Evolutionary conservation across 495 filamentous ascomycete species (phyloP).

Genomic region (Daldinia concentrica): DNA sequence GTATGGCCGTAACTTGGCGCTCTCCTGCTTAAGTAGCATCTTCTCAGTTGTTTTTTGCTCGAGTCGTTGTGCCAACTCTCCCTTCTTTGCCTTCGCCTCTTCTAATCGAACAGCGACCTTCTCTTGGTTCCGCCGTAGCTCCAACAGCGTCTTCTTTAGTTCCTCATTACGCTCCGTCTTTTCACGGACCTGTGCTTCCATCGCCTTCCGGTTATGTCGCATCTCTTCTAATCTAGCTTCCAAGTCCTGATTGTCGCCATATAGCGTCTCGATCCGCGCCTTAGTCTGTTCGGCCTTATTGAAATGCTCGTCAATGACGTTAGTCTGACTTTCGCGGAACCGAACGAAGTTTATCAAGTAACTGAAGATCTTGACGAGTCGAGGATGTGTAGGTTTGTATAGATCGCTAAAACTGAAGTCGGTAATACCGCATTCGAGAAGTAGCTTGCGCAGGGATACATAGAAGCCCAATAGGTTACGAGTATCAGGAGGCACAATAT

Average conservation of each 20-base stretch:
- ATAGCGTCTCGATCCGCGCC: constrained; percentile 84
- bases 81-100: constrained; percentile 75
- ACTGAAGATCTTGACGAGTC: constrained; percentile 89
- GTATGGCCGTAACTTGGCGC: constrained; percentile 88
- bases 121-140: constrained; percentile 79
- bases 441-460: constrained; percentile 74
- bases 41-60: constrained; percentile 81
- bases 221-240: constrained; percentile 83
- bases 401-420: constrained; percentile 94
- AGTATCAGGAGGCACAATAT: constrained; percentile 85
- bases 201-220: constrained; percentile 74
- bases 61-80: constrained; percentile 71
- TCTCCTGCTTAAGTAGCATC: constrained; percentile 72
- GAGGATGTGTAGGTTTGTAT: constrained; percentile 84
- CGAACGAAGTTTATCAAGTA: constrained; percentile 98
- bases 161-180: constrained; percentile 86
- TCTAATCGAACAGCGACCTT: constrained; percentile 80
- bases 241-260: constrained; percentile 84
- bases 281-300: constrained; percentile 88
- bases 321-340: constrained; percentile 89
- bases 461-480: constrained; percentile 95
- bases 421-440: constrained; percentile 87
- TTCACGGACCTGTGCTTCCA: constrained; percentile 80
- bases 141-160: constrained; percentile 78
- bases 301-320: constrained; percentile 88